A percentile compares a stretch with the other conserved stretches of the same genome.
Conservation (phyloP, 208 protist species). For the Trypanosoma conorhini region DNA sequence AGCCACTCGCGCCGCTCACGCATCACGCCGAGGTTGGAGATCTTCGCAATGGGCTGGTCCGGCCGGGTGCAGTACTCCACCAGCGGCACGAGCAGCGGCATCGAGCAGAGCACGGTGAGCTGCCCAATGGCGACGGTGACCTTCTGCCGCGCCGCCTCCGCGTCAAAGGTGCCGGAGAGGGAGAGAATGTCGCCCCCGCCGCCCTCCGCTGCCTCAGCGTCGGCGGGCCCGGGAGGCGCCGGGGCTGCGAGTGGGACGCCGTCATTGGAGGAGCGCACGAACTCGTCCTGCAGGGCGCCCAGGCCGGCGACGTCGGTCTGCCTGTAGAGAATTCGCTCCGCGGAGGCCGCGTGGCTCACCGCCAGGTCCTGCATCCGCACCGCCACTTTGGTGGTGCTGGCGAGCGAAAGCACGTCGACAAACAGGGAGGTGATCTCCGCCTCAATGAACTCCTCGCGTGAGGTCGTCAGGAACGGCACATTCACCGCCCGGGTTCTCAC, state of each 20-base stretch:
- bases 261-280: neutral
- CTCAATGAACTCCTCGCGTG: slow-evolving; percentile 60
- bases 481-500: slow-evolving; percentile 69
- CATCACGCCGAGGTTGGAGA: slow-evolving; percentile 81
- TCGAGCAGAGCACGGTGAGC: slow-evolving; percentile 54
- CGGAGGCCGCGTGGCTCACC: slow-evolving; percentile 59
- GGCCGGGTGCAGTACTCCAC: slow-evolving; percentile 75
- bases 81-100: slow-evolving; percentile 67
- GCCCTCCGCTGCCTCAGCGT: neutral
- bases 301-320: slow-evolving; percentile 10
- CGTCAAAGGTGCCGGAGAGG: slow-evolving; percentile 51
- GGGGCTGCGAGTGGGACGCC: neutral
- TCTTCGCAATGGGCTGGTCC: slow-evolving; percentile 71
- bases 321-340: slow-evolving; percentile 59
- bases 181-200: slow-evolving; percentile 10
- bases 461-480: slow-evolving; percentile 71
- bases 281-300: neutral
- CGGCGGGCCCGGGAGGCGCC: neutral
- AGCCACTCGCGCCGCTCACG: slow-evolving; percentile 73
- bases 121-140: slow-evolving; percentile 59
- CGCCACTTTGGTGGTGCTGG: slow-evolving; percentile 37
- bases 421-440: slow-evolving; percentile 63
- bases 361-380: slow-evolving; percentile 67
- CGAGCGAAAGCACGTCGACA: slow-evolving; percentile 53
- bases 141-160: slow-evolving; percentile 40